These are phyloP conservation scores for Penicillium malachiteum DNA, from an alignment of 495 filamentous ascomycete genomes.

Conservation along the genomic window DNA sequence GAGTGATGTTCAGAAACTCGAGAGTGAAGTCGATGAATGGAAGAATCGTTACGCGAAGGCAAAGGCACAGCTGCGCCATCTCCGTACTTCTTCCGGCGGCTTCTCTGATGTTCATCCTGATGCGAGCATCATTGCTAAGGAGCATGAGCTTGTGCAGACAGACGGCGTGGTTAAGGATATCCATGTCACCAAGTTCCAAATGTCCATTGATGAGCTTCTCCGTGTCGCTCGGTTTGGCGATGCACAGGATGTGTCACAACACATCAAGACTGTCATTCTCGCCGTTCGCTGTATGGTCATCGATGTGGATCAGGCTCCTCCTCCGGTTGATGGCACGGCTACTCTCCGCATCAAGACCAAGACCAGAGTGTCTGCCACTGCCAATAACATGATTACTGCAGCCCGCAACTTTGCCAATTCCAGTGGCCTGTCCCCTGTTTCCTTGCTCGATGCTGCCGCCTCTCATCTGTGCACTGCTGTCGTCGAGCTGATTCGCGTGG, in stretches of 20 bases:
- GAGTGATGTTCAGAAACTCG: constrained; percentile 67
- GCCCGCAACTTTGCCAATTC: constrained; percentile 83
- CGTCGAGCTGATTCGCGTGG: constrained; percentile 77
- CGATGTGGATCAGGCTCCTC: constrained; percentile 63
- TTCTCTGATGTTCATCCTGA: constrained; percentile 64
- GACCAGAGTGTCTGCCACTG: constrained; percentile 77
- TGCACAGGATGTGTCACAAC: constrained; percentile 67
- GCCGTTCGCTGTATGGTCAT: constrained; percentile 77
- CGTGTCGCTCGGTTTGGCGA: constrained; percentile 70
- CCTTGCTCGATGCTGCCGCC: constrained; percentile 90
- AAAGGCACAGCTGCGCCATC: constrained; percentile 78
- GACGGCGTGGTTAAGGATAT: constrained; percentile 84
- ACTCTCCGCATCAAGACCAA: constrained; percentile 64
- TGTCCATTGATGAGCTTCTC: constrained; percentile 91
- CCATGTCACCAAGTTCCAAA: constrained; percentile 92
- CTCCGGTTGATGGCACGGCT: constrained; percentile 36
- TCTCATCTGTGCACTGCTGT: constrained; percentile 83
- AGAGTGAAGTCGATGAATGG: constrained; percentile 84
- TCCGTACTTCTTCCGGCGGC: constrained; percentile 77
- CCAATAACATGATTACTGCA: constrained; percentile 93
- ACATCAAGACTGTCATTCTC: constrained; percentile 79
- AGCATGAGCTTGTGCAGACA: constrained; percentile 67
- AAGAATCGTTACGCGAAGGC: constrained; percentile 81
- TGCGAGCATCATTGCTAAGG: constrained; percentile 59
- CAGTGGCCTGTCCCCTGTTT: constrained; percentile 88